phyloP scores from a whole-genome alignment of 768 basidiomycete genomes.

The Basidioascus undulatus region DNA sequence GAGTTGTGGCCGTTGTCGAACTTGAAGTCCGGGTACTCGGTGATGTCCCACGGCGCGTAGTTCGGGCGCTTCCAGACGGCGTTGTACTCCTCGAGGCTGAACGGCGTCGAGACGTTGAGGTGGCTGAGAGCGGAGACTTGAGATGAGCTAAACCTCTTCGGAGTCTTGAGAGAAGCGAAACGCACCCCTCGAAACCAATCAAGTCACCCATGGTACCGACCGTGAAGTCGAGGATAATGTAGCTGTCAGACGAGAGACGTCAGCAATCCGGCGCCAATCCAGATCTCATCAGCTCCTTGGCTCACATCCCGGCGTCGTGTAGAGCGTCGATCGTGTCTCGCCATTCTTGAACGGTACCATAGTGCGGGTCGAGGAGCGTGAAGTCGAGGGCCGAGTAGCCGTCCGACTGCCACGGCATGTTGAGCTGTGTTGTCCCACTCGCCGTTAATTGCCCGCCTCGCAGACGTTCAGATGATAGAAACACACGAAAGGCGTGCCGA shows the following conservation, averaged over 20 bases:
- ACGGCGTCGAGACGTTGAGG: constrained; percentile 59
- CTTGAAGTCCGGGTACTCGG: constrained; percentile 61
- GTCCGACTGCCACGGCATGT: constrained; percentile 97
- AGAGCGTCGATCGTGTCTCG: constrained; percentile 43
- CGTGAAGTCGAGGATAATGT: constrained; percentile 79
- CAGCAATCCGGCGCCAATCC: too few species aligned
- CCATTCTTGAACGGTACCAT: constrained; percentile 69
- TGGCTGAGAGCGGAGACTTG: constrained; percentile 24
- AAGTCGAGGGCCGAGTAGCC: constrained; percentile 89
- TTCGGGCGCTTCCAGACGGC: constrained; percentile 47
- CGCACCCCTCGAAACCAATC: constrained; percentile 60
- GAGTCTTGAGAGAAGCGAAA: background rate
- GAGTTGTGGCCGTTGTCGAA: constrained; percentile 43
- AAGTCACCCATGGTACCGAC: constrained; percentile 79
- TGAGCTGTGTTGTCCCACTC: too few species aligned
- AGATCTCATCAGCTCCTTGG: too few species aligned
- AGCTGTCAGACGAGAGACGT: too few species aligned
- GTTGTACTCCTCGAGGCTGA: constrained; percentile 45
- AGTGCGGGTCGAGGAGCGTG: constrained; percentile 72
- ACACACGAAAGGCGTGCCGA: constrained; percentile 71
- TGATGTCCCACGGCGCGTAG: constrained; percentile 66
- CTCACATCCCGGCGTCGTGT: constrained; percentile 60
- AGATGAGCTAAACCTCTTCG: background rate
- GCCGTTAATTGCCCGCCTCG: too few species aligned
- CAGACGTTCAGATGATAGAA: too few species aligned